Evolutionary conservation across 257 asterid genomes (phyloP), one percentile per base, ranked within the genome.

Genomic region (Rehmannia glutinosa): DNA sequence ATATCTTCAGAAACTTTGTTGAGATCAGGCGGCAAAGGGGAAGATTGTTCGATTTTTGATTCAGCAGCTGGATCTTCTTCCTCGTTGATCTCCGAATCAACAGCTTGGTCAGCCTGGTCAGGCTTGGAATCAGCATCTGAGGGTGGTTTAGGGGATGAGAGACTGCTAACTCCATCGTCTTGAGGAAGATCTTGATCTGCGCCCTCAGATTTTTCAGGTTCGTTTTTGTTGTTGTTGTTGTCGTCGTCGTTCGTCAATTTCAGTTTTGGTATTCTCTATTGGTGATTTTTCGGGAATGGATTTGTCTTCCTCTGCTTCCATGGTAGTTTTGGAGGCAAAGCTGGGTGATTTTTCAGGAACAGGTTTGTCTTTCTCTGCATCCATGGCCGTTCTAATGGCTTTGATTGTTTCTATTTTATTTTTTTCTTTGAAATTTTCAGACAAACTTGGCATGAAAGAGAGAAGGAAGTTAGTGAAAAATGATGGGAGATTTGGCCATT

Each of bases 21-120:
- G 15, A 92, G 86, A 82, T 92, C 98, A 9, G 95, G 97, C 6
- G 96, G 93, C 72, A 78, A 19, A 0, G 78, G 80, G 13, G 86
- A 64, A 8, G 78, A 35, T 19, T 68, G 69, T 36, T 59, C 77
- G 15, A 4, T 5, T 5, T 64, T 20, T 6, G 4, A 5, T 41
- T 53, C 68, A 3, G 0, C 55, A 19, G 0, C 55, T 24, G 20
- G 55, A 2, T 62, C 52, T 11, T 53, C 80, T 54, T 61, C 80
- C 0, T 57, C 68, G n/a, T 75, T 58, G 16, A 16, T 39, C 72
- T 43, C 73, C 9, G 47, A 6, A 5, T 49, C 55, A n/a, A 13
- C 11, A 1, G n/a, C n/a, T n/a, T n/a, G n/a, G n/a, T n/a, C n/a
- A n/a, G 19, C 28, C 1, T 28, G 50, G 11, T 51, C 66, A 13